These are phyloP conservation scores for Chytridiales sp. DNA, from an alignment of 371 early-diverging fungal species.

Conservation along the genomic window DNA sequence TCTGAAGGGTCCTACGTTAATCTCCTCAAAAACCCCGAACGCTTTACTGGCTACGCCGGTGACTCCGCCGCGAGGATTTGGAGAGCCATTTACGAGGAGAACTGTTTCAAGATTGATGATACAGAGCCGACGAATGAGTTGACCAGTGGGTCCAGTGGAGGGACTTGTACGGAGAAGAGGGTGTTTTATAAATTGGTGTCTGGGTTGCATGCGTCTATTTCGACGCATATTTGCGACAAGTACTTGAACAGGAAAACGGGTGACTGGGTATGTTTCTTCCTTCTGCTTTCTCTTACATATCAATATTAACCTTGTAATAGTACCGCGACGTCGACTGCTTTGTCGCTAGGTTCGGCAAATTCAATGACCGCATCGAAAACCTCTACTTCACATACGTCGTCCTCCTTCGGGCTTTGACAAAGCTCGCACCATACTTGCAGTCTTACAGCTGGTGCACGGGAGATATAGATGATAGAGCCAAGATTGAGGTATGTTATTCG, in stretches of 20 bases:
- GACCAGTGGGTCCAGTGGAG: background rate
- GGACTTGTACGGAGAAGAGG: slow-evolving; percentile 80
- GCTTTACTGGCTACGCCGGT: slow-evolving; percentile 95
- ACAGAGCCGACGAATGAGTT: background rate
- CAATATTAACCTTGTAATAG: background rate
- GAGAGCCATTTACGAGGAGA: slow-evolving; percentile 93
- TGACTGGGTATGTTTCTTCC: slow-evolving; percentile 68
- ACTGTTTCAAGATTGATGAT: slow-evolving; percentile 79
- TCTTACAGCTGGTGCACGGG: slow-evolving; percentile 61
- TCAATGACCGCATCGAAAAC: slow-evolving; percentile 91
- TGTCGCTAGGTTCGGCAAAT: slow-evolving; percentile 77
- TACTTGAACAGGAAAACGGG: slow-evolving; percentile 82
- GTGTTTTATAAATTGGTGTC: slow-evolving; percentile 92
- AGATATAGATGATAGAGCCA: slow-evolving; percentile 1
- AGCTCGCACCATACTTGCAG: slow-evolving; percentile 75
- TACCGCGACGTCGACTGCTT: slow-evolving; percentile 81
- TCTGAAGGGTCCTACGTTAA: slow-evolving; percentile 85
- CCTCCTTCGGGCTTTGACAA: slow-evolving; percentile 77
- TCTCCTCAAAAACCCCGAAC: slow-evolving; percentile 87
- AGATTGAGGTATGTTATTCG: slow-evolving; percentile 15
- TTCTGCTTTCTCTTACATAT: background rate
- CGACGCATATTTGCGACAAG: slow-evolving; percentile 93
- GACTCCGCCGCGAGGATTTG: slow-evolving; percentile 84
- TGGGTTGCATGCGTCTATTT: slow-evolving; percentile 95
- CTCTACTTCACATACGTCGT: slow-evolving; percentile 90